Evolutionary conservation across 2,329 filamentous ascomycete species (phyloP).

Genomic region (Cordyceps javanica): DNA sequence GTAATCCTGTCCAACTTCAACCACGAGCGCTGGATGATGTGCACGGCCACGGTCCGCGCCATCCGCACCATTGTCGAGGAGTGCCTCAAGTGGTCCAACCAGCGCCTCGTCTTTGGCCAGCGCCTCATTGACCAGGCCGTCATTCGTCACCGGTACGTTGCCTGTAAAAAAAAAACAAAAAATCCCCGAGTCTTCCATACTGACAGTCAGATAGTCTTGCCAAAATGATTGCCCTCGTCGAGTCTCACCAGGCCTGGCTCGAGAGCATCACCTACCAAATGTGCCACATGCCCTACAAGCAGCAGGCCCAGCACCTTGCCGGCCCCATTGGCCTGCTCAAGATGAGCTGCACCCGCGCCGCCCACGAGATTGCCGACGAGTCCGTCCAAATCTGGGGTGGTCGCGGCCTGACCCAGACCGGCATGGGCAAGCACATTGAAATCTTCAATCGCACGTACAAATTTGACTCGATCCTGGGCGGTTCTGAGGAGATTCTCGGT

Average conservation of each 20-base stretch:
- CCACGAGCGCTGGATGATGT: slow-evolving; percentile 77
- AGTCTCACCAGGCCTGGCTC: slow-evolving; percentile 81
- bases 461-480: slow-evolving; percentile 72
- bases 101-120: slow-evolving; percentile 79
- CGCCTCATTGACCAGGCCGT: slow-evolving; percentile 76
- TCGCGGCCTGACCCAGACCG: slow-evolving; percentile 69
- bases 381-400: slow-evolving; percentile 83
- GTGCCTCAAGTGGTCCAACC: slow-evolving; percentile 82
- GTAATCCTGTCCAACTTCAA: slow-evolving; percentile 87
- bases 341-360: slow-evolving; percentile 67
- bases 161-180: neutral
- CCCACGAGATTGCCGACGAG: slow-evolving; percentile 79
- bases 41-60: slow-evolving; percentile 57
- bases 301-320: slow-evolving; percentile 69
- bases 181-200: neutral
- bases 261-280: slow-evolving; percentile 84
- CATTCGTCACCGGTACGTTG: slow-evolving; percentile 66
- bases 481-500: slow-evolving; percentile 74
- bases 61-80: slow-evolving; percentile 70
- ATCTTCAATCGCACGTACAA: slow-evolving; percentile 82
- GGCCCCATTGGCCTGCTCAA: slow-evolving; percentile 81
- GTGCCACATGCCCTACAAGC: slow-evolving; percentile 73
- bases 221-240: slow-evolving; percentile 77
- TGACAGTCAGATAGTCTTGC: slow-evolving; percentile 49
- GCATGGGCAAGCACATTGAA: slow-evolving; percentile 78